A percentile compares a stretch with the other conserved stretches of the same genome.
These are phyloP conservation scores for Aspergillus neoniger DNA, from an alignment of 2,329 filamentous ascomycete genomes.

Conservation along the genomic window DNA sequence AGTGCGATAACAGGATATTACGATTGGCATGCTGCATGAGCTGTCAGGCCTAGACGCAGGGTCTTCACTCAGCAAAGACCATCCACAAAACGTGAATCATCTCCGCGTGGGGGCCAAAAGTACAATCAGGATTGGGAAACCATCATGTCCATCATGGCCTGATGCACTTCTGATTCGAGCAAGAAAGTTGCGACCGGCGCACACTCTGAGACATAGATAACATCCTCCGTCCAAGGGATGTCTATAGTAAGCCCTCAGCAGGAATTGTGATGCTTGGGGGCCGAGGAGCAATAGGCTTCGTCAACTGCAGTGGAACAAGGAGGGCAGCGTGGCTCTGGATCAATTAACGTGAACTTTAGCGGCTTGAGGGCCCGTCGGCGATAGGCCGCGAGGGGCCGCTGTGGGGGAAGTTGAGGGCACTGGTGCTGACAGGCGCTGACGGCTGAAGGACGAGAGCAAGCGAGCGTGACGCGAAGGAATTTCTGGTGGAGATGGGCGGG, in stretches of 20 bases:
- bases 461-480: background rate
- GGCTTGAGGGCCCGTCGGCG: background rate
- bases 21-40: conserved; percentile 1
- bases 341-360: background rate
- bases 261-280: background rate
- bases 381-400: background rate
- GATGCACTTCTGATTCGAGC: background rate
- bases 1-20: background rate
- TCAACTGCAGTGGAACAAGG: background rate
- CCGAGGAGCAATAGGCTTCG: background rate
- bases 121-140: background rate
- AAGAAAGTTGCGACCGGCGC: background rate
- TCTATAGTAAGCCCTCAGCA: background rate
- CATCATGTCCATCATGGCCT: background rate
- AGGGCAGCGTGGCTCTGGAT: background rate
- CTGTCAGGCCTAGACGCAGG: background rate
- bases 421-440: background rate
- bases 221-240: background rate
- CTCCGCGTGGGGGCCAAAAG: background rate
- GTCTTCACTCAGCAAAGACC: background rate
- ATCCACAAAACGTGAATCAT: background rate
- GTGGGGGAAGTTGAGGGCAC: background rate
- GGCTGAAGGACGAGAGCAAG: background rate
- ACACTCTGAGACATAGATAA: background rate
- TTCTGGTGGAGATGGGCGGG: background rate